These are phyloP conservation scores for Solanum chmielewskii DNA, from an alignment of 257 asterid species.

Conservation along the genomic window DNA sequence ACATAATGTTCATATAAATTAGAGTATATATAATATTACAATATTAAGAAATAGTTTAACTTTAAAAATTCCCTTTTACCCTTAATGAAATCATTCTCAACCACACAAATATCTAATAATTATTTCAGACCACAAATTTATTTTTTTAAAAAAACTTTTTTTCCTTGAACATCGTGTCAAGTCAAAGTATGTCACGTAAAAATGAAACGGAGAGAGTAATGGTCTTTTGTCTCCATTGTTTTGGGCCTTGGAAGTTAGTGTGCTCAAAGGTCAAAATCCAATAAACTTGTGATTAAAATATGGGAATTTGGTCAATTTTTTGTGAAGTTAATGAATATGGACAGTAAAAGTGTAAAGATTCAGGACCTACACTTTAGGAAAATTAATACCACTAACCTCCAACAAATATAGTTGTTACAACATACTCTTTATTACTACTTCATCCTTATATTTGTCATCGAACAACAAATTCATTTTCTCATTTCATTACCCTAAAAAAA, in stretches of 20 bases:
- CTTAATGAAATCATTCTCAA: not conserved
- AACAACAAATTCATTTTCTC: not conserved
- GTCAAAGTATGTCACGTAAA: not conserved
- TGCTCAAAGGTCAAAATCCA: not conserved
- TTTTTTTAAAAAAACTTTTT: accelerated
- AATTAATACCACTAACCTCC: not conserved
- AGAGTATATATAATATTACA: too few species aligned
- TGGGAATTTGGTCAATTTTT: not conserved
- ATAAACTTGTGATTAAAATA: not conserved
- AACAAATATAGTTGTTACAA: not conserved
- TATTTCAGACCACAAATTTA: too few species aligned
- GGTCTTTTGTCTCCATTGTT: too few species aligned
- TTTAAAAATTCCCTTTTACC: too few species aligned
- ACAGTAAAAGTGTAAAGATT: not conserved
- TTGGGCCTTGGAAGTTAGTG: not conserved
- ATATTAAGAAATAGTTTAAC: not conserved
- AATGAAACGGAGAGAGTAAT: too few species aligned
- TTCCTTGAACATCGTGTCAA: accelerated
- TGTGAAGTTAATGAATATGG: not conserved
- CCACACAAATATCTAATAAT: not conserved
- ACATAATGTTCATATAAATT: too few species aligned
- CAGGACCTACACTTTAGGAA: not conserved
- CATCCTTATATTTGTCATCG: not conserved
- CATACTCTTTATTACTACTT: not conserved
- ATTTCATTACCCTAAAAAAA: not conserved